phyloP scores from a whole-genome alignment of 1,284 basidiomycete genomes.

The Sphagnurus paluster region DNA sequence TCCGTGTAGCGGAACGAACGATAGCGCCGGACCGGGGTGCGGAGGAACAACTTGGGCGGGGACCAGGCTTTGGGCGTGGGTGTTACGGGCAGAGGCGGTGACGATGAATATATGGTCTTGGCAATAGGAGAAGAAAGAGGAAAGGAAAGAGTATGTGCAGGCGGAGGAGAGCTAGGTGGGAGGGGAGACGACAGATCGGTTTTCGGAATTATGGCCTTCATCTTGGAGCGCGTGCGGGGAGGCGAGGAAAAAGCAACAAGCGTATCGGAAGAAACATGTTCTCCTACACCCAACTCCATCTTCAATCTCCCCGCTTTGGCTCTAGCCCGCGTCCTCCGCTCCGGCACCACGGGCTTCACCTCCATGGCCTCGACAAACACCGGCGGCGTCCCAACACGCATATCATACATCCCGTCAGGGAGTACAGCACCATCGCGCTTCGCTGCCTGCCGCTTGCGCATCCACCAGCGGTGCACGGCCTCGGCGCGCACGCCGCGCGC shows the following conservation, averaged over 20 bases:
- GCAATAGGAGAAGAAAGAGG: constrained; percentile 1
- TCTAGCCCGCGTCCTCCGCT: not conserved
- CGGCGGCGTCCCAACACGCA: constrained; percentile 32
- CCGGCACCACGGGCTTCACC: not conserved
- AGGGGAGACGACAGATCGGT: not conserved
- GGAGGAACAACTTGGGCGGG: constrained; percentile 1
- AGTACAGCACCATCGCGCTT: constrained; percentile 26
- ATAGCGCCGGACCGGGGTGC: not conserved
- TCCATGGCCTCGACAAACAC: constrained; percentile 15
- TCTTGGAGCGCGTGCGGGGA: no score
- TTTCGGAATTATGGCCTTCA: not conserved
- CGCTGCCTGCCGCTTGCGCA: constrained; percentile 28
- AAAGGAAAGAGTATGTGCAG: not conserved
- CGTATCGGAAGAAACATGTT: constrained; percentile 12
- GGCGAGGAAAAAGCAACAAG: constrained; percentile 5
- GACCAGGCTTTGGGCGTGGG: not conserved
- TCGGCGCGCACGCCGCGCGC: constrained; percentile 33
- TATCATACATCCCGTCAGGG: constrained; percentile 33
- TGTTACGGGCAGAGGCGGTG: not conserved
- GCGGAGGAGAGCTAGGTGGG: constrained; percentile 14
- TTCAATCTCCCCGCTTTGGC: not conserved
- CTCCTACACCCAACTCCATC: not conserved
- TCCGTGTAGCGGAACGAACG: not conserved
- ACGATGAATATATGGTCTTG: not conserved
- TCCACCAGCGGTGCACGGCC: constrained; percentile 36